Evolutionary conservation across 495 filamentous ascomycete genomes (phyloP), one percentile per base, ranked within the genome.

Genomic region (Penicillium ochrochloron): DNA sequence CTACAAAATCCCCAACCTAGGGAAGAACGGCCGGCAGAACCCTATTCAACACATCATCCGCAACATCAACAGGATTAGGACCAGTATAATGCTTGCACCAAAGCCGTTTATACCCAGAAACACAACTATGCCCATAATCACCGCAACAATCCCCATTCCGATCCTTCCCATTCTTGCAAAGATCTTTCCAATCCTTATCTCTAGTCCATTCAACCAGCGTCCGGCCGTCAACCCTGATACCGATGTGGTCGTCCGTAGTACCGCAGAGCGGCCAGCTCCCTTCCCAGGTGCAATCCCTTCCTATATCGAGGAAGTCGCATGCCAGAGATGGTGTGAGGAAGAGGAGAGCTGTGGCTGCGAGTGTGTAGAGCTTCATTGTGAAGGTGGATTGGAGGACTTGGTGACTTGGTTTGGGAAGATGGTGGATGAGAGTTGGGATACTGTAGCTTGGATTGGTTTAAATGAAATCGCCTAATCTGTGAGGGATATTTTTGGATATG

Each of bases 71-170:
- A 11, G 57, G 15, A 14, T 62, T 11, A 21, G 21, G 35, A 4
- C 23, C 37, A 62, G 35, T 46, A 11, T 62, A 62, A 21, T 46
- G 37, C 51, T 62, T 62, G 51, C 64, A 66, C 64, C 64, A 66
- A 3, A 66, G 54, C 1, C 59, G 64, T 19, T 66, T 66, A 17
- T 66, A 66, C 4, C 64, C 59, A 59, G 41, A 62, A n/a, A 53
- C 42, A 29, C 64, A 66, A 4, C 59, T 55, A 25, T 33, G 34
- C 2, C 64, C 64, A 48, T 62, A 66, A 10, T 44, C 25, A 4
- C 14, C 2, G 41, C 64, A 66, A 14, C 64, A 66, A 21, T 53
- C 61, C 1, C 55, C 59, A 19, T 46, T 31, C 1, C 19, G 2
- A 3, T 17, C 10, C 9, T 50, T 65, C 17, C 48, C 63, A 35